Conservation (phyloP, 768 basidiomycete species). For the Sporobolomyces phaffii region DNA sequence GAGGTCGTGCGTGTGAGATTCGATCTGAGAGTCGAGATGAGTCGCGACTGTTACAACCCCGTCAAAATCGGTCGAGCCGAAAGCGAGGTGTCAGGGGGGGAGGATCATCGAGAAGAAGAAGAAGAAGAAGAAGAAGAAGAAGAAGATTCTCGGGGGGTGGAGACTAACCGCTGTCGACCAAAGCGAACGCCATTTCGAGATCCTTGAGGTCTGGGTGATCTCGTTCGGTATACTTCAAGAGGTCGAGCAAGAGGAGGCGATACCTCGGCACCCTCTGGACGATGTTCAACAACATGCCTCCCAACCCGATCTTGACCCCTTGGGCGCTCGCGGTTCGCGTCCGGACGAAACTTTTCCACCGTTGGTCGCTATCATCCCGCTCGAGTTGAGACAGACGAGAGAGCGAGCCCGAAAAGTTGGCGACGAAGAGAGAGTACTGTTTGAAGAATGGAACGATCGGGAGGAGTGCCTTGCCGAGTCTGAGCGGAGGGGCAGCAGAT, state of each 20-base stretch:
- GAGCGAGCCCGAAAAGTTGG: slow-evolving; percentile 37
- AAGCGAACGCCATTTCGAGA: slow-evolving; percentile 22
- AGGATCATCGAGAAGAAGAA: not conserved
- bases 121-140: not conserved
- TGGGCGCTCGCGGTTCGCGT: not conserved
- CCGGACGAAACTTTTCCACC: slow-evolving; percentile 20
- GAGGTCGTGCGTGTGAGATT: slow-evolving; percentile 65
- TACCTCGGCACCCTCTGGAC: slow-evolving; percentile 43
- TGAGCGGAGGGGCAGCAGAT: not conserved
- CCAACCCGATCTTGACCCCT: slow-evolving; percentile 32
- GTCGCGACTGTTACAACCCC: slow-evolving; percentile 33
- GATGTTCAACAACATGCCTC: slow-evolving; percentile 38
- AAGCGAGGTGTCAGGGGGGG: not conserved
- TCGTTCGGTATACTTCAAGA: slow-evolving; percentile 34
- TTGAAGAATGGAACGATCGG: slow-evolving; percentile 42
- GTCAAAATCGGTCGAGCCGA: not conserved
- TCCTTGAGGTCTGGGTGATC: slow-evolving; percentile 32
- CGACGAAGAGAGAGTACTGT: slow-evolving; percentile 41
- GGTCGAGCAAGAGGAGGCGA: slow-evolving; percentile 33
- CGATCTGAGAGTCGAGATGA: slow-evolving; percentile 39
- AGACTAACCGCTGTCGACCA: slow-evolving; percentile 38
- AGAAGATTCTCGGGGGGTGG: too few relatives aligned
- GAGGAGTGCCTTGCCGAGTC: slow-evolving; percentile 32
- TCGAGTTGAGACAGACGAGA: slow-evolving; percentile 30
- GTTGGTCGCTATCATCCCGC: not conserved